Percentiles rank a stretch among this genome's conserved stretches.
phyloP scores from a whole-genome alignment of 2,329 filamentous ascomycete genomes.

The Aureobasidium melanogenum region DNA sequence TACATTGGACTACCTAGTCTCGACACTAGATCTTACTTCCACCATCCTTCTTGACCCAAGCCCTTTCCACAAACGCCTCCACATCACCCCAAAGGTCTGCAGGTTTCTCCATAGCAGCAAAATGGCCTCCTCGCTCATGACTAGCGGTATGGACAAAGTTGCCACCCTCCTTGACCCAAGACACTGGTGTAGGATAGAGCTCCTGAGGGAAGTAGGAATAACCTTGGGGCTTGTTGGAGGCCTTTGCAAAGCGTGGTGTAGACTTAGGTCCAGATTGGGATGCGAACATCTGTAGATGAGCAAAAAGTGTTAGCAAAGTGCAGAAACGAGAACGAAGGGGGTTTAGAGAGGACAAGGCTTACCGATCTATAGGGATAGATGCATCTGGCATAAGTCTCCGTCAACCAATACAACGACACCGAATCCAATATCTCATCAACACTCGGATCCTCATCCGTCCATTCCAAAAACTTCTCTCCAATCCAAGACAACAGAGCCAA shows the following conservation, averaged over 20 bases:
- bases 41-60: constrained; percentile 3
- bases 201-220: constrained; percentile 38
- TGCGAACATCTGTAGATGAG: background rate
- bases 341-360: background rate
- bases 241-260: constrained; percentile 11
- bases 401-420: constrained; percentile 49
- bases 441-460: constrained; percentile 38
- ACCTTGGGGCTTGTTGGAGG: constrained; percentile 31
- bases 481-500: constrained; percentile 51
- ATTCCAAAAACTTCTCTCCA: constrained; percentile 48
- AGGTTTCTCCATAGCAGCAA: constrained; percentile 30
- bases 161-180: constrained; percentile 28
- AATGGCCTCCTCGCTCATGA: constrained; percentile 33
- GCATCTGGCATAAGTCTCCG: constrained; percentile 27
- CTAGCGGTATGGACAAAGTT: constrained; percentile 31
- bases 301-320: background rate
- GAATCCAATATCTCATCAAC: constrained; percentile 38
- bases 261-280: too few relatives aligned
- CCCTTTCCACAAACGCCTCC: constrained; percentile 23
- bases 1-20: too few relatives aligned
- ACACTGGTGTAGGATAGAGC: constrained; percentile 29
- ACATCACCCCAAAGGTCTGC: constrained; percentile 25
- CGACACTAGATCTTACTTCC: background rate
- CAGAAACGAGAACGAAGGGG: too few relatives aligned
- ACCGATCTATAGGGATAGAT: constrained; percentile 42